These are phyloP conservation scores for Botryobasidium botryosum DNA, from an alignment of 768 basidiomycete species.

Conservation along the genomic window DNA sequence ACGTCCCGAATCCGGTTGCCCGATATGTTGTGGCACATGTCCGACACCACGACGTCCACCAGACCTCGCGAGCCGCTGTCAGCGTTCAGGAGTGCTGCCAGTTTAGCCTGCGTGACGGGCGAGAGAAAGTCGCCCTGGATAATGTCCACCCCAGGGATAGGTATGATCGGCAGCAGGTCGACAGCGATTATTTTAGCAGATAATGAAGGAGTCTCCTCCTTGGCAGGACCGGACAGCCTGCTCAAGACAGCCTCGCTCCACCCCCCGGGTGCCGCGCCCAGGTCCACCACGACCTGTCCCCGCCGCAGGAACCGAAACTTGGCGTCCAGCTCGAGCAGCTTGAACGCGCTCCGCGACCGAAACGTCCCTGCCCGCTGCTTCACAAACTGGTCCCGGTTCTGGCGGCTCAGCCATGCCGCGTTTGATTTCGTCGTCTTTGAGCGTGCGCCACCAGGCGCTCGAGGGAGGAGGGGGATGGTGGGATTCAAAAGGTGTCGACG, in stretches of 20 bases:
- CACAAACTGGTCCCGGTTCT: constrained; percentile 55
- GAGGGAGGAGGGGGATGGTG: too few species aligned
- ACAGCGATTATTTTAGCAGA: constrained; percentile 44
- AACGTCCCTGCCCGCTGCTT: constrained; percentile 35
- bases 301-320: constrained; percentile 36
- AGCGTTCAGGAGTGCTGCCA: constrained; percentile 26
- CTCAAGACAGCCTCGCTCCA: constrained; percentile 70
- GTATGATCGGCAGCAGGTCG: constrained; percentile 57
- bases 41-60: constrained; percentile 67
- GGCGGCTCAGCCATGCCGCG: constrained; percentile 67
- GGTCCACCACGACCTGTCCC: constrained; percentile 48
- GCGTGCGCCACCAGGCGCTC: too few species aligned
- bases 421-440: too few species aligned
- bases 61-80: too few species aligned
- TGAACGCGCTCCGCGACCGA: constrained; percentile 82
- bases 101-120: constrained; percentile 28
- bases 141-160: constrained; percentile 54
- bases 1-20: constrained; percentile 55
- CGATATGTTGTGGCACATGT: constrained; percentile 76
- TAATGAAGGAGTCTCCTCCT: neutral
- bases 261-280: constrained; percentile 85
- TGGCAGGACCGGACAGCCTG: neutral
- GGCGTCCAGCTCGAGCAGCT: constrained; percentile 64
- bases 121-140: constrained; percentile 68
- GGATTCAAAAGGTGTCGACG: too few species aligned